Evolutionary conservation across 768 basidiomycete genomes (phyloP).

Genomic region (Mycena venus): DNA sequence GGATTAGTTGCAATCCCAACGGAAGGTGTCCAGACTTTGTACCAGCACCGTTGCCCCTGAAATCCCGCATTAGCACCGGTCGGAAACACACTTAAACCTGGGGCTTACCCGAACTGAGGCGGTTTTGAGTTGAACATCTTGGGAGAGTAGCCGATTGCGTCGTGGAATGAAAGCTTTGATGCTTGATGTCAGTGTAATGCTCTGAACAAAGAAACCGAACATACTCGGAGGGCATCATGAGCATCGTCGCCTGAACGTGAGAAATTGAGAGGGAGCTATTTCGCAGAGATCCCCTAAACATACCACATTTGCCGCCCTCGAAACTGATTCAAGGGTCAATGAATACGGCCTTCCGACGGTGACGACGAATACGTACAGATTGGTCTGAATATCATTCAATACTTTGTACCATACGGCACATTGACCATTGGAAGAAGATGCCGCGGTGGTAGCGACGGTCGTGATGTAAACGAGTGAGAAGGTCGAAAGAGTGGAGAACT

Average conservation of each 20-base stretch:
- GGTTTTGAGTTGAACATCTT: constrained; percentile 8
- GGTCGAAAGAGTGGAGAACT: not conserved
- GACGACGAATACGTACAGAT: not conserved
- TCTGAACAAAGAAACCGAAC: no score
- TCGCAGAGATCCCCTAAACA: not conserved
- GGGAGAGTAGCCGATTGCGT: constrained; percentile 32
- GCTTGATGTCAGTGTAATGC: not conserved
- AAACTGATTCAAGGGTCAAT: not conserved
- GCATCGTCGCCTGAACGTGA: not conserved
- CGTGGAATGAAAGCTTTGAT: constrained; percentile 32
- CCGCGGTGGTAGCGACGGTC: not conserved
- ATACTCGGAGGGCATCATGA: not conserved
- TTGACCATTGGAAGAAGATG: not conserved
- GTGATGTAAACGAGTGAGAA: not conserved
- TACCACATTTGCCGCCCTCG: not conserved
- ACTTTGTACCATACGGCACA: not conserved
- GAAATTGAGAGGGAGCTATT: not conserved
- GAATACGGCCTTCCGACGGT: not conserved
- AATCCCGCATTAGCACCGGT: not conserved
- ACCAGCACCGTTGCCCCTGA: constrained; percentile 27
- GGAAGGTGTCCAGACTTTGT: not conserved
- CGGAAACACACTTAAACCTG: no score
- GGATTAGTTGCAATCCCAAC: not conserved
- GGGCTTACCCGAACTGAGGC: constrained; percentile 14
- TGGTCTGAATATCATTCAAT: not conserved